Base-by-base conservation (phyloP, 2,329 filamentous ascomycete species). In the Rhinocladiella similis region DNA sequence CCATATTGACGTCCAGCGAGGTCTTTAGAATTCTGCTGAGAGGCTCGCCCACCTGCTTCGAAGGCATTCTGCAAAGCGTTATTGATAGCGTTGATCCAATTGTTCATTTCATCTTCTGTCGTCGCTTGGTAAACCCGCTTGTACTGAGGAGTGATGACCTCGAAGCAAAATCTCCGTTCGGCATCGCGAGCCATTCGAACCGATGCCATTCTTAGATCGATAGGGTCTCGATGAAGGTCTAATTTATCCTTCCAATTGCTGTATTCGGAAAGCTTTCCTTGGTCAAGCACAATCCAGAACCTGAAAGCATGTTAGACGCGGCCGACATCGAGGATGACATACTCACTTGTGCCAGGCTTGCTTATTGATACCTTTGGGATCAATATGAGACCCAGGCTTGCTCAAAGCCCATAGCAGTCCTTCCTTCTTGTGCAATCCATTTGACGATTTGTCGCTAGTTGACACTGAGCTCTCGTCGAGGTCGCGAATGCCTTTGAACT, bases 161-260 rank as follows among this genome's bases (percentile, higher is more conserved):
- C 94, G 66, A 99, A 99, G 73, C 93, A 97, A 73, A 99, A 99
- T 4, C 94, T 85, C 22, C 94, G 84, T 67, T 99, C 95, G 1
- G 92, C 90, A 71, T 95, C 96, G 20, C 94, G 87, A 39, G 95
- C 93, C 75, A 99, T 94, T 55, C 94, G 86, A 14, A 99, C 95
- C 14, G 94, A 97, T 9, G 94, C 94, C 85, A 97, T 94, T 35
- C 94, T 89, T 45, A 99, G 79, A 72, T 99, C 95, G 63, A 99
- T 97, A 0, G 94, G 94, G 1, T 97, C 94, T 85, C 96, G 97
- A 71, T 99, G 95, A 22, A 97, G 79, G 72, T 99, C 94, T 20
- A 99, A 83, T 71, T 86, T 93, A 71, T 99, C 91, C 74, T 99
- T 99, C 94, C 94, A 99, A 72, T 99, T 97, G 70, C 92, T 96